Evolutionary conservation across 2,329 filamentous ascomycete species (phyloP), one percentile per base, ranked within the genome.

Genomic region (Didymella glomerata): DNA sequence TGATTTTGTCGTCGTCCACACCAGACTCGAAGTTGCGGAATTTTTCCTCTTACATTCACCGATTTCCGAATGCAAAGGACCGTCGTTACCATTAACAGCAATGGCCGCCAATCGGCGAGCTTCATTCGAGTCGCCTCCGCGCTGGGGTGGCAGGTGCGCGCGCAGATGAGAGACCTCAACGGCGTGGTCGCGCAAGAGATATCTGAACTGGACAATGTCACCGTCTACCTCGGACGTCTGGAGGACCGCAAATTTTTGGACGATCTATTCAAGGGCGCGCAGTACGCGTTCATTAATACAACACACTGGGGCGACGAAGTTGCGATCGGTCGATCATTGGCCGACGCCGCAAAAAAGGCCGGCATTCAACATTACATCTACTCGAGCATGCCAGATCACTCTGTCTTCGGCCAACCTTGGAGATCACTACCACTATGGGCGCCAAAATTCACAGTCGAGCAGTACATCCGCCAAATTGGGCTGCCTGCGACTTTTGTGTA

Each of bases 251-350:
- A 88, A 68, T 82, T 97, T 65, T 90, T 97, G 72, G 83, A 86
- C 53, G 84, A 90, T 66, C 84, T 98, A 20, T 98, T 98, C 83
- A 82, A 85, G 36, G 92, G 91, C 62, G 90, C 91, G 22, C 90
- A 96, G 68, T 85, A 96, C 50, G 95, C 95, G 60, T 99, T 98
- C 78, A 93, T 98, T 82, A 99, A 99, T 81, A 99, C 95, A 41
- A 96, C 93, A 5, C 96, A 96, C 71, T 97, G 96, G 82, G 95
- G 94, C 50, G 93, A 98, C 78, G 95, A 99, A 82, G 85, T 95
- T 58, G 88, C 89, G 38, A 96, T 97, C 67, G 95, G 95, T 63
- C 89, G 90, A 75, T 90, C 91, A 2, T 84, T 97, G 60, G 95
- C 93, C 60, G 91, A 97, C 73, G 93, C 92, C 14, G 94, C 94